These are phyloP conservation scores for Rhynchospora breviuscula DNA, from an alignment of 176 grass and related monocot genomes.

Conservation along the genomic window DNA sequence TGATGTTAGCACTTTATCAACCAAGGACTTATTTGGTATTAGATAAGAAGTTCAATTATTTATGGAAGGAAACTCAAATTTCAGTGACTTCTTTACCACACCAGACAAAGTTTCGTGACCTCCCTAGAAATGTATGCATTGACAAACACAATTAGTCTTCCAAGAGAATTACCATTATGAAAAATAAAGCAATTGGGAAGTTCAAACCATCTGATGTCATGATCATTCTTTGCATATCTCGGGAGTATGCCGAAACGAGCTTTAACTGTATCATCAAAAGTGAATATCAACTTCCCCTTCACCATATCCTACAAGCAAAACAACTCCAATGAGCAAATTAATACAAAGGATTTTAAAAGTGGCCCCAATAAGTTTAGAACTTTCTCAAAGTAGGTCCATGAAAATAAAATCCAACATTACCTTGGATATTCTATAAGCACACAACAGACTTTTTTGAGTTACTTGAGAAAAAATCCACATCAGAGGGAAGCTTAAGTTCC, in stretches of 20 bases:
- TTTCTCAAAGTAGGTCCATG: not conserved
- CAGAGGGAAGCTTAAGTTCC: not conserved
- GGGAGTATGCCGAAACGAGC: conserved; percentile 81
- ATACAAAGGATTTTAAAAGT: not conserved
- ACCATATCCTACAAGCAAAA: conserved; percentile 78
- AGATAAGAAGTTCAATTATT: not conserved
- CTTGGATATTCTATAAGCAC: not conserved
- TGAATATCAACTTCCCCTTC: conserved; percentile 84
- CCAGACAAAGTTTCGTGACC: not conserved
- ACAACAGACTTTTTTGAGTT: not conserved
- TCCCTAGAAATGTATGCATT: not conserved
- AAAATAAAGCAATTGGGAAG: conserved; percentile 97
- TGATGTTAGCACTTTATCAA: not conserved
- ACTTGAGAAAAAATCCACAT: not conserved
- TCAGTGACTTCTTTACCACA: not conserved
- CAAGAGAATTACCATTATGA: conserved; percentile 60
- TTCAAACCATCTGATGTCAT: conserved; percentile 91
- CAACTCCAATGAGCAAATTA: not conserved
- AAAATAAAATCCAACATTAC: not conserved
- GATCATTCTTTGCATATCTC: conserved; percentile 80
- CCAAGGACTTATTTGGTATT: not conserved
- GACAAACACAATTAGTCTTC: not conserved
- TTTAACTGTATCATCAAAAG: conserved; percentile 86
- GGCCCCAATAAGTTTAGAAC: not conserved
- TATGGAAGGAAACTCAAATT: not conserved